Conservation (phyloP, 2,329 filamentous ascomycete species). For the Aspergillus pseudoglaucus region DNA sequence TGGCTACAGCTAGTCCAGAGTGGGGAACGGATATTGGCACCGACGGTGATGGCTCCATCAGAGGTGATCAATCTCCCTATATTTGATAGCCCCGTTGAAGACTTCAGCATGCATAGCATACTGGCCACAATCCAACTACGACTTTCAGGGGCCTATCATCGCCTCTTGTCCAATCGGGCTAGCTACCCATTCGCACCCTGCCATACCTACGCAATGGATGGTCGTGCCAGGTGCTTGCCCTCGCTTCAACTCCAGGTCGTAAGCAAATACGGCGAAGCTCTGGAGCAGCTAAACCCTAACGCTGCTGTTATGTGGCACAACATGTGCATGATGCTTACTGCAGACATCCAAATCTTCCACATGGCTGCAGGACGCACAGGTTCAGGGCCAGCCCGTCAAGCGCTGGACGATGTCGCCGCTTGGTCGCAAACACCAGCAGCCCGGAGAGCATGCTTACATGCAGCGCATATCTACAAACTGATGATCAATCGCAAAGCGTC, state of each 20-base stretch:
- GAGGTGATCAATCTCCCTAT: constrained; percentile 29
- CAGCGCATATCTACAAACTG: constrained; percentile 47
- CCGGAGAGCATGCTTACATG: constrained; percentile 46
- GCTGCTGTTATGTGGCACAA: constrained; percentile 48
- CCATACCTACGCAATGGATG: constrained; percentile 44
- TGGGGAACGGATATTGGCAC: constrained; percentile 28
- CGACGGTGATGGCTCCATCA: constrained; percentile 29
- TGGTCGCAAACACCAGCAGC: constrained; percentile 49
- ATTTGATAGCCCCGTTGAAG: constrained; percentile 26
- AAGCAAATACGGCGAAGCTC: constrained; percentile 34
- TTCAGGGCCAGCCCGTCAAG: constrained; percentile 41
- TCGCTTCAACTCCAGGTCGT: constrained; percentile 26
- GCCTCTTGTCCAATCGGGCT: constrained; percentile 33
- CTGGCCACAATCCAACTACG: constrained; percentile 37
- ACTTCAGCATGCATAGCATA: constrained; percentile 32
- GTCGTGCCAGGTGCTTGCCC: constrained; percentile 37
- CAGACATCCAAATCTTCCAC: constrained; percentile 49
- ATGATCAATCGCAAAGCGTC: constrained; percentile 48
- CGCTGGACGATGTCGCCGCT: constrained; percentile 45
- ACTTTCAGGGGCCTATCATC: constrained; percentile 39
- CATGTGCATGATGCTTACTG: constrained; percentile 47
- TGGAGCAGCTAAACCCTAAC: constrained; percentile 43
- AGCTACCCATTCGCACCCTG: constrained; percentile 38
- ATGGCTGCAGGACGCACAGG: constrained; percentile 47
- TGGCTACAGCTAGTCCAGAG: constrained; percentile 33